Conservation (phyloP, 2,329 filamentous ascomycete genomes). For the Elsinoe fawcettii region DNA sequence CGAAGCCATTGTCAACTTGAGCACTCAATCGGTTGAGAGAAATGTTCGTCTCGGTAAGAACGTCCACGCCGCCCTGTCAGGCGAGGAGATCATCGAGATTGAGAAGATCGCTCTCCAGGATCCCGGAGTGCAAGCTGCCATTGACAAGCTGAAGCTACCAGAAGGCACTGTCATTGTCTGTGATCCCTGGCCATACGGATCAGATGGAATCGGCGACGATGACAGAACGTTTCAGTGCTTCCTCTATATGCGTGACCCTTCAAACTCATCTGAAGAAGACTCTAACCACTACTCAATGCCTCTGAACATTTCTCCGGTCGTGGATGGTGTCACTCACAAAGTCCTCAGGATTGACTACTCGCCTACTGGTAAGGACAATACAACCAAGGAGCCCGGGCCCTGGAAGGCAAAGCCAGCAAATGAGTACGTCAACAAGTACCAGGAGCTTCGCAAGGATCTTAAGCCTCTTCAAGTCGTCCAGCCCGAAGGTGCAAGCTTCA, state of each 20-base stretch:
- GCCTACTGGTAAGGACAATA: conserved; percentile 58
- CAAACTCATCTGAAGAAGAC: conserved; percentile 52
- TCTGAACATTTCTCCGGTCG: conserved; percentile 58
- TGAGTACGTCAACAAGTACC: conserved; percentile 59
- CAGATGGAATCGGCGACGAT: conserved; percentile 43
- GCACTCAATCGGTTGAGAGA: conserved; percentile 43
- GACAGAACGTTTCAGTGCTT: conserved; percentile 54
- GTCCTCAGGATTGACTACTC: conserved; percentile 62
- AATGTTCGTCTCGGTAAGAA: conserved; percentile 53
- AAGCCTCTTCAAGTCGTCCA: conserved; percentile 59
- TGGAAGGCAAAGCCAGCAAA: conserved; percentile 53
- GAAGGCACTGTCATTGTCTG: conserved; percentile 49
- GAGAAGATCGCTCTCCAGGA: conserved; percentile 51
- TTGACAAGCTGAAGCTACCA: conserved; percentile 53
- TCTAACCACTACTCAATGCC: conserved; percentile 63
- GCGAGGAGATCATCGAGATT: conserved; percentile 52
- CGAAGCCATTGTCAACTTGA: conserved; percentile 52
- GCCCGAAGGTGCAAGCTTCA: conserved; percentile 57
- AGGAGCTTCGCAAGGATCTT: conserved; percentile 52
- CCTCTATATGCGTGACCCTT: conserved; percentile 57
- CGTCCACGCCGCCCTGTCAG: conserved; percentile 50
- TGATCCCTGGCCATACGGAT: conserved; percentile 64
- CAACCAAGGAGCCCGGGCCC: conserved; percentile 46
- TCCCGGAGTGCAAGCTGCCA: conserved; percentile 49
- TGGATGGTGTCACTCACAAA: conserved; percentile 55